These are phyloP conservation scores for Naganishia kalamii DNA, from an alignment of 768 basidiomycete genomes.

Conservation along the genomic window DNA sequence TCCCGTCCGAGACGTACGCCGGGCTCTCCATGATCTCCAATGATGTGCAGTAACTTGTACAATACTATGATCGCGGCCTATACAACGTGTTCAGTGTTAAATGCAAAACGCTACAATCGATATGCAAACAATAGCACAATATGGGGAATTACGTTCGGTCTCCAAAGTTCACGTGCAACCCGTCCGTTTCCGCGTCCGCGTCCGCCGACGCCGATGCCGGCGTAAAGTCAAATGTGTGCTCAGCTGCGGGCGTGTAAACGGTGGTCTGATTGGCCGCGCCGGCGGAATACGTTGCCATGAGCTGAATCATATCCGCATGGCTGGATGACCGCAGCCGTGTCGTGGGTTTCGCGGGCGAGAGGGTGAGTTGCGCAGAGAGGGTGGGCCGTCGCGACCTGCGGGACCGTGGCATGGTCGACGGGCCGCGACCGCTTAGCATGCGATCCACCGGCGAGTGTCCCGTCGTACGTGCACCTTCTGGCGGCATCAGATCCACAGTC, in stretches of 20 bases:
- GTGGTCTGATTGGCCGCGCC: slow-evolving; percentile 44
- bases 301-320: slow-evolving; percentile 39
- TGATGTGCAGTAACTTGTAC: too few species aligned
- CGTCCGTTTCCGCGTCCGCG: neutral
- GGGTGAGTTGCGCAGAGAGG: slow-evolving; percentile 15
- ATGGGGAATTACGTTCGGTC: neutral
- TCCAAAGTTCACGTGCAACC: neutral
- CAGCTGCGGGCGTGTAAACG: slow-evolving; percentile 31
- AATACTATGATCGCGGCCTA: too few species aligned
- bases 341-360: slow-evolving; percentile 17
- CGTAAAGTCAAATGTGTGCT: neutral
- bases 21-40: neutral
- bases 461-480: neutral
- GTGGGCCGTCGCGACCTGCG: slow-evolving; percentile 10
- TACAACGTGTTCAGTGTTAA: neutral
- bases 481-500: neutral
- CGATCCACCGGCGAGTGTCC: neutral
- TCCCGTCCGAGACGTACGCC: neutral
- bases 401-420: neutral
- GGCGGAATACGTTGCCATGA: slow-evolving; percentile 42
- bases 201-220: neutral
- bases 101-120: neutral
- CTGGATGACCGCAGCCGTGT: slow-evolving; percentile 31
- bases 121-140: too few species aligned
- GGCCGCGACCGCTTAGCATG: neutral